A percentile compares a stretch with the other conserved stretches of the same genome.
Evolutionary conservation across 1,284 basidiomycete genomes (phyloP).

Genomic region (Trichosporon coremiiforme): DNA sequence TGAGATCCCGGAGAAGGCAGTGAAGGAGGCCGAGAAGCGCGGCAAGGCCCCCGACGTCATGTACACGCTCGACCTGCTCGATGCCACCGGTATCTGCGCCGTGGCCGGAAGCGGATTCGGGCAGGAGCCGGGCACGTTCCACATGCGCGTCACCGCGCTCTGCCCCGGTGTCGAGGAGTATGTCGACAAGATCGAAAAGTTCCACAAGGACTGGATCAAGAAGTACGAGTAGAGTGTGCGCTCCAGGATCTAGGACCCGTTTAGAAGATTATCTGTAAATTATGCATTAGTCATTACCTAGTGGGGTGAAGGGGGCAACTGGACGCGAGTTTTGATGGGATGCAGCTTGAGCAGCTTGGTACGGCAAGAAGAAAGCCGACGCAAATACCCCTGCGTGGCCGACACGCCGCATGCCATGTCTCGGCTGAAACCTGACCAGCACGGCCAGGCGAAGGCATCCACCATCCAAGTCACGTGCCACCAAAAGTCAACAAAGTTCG

Average conservation of each 20-base stretch:
- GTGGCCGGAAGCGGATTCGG: constrained; percentile 91
- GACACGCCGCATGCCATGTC: no score
- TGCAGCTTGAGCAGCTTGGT: no score
- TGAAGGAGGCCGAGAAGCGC: constrained; percentile 68
- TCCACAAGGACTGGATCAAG: constrained; percentile 75
- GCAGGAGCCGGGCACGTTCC: constrained; percentile 80
- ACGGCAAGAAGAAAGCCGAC: no score
- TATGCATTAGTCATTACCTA: no score
- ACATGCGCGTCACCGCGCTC: constrained; percentile 83
- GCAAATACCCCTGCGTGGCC: no score
- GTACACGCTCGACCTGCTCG: constrained; percentile 76
- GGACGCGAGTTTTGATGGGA: no score
- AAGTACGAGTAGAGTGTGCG: constrained; percentile 61
- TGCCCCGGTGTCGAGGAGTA: constrained; percentile 86
- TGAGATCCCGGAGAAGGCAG: constrained; percentile 68
- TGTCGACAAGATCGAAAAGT: constrained; percentile 76
- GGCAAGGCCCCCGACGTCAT: constrained; percentile 84
- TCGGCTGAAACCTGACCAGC: no score
- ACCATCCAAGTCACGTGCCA: no score
- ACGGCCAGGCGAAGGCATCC: no score
- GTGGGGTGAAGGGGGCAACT: no score
- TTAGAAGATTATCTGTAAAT: no score
- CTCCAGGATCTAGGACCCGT: neutral
- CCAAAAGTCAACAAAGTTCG: constrained; percentile 19
- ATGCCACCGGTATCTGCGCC: constrained; percentile 88